Evolutionary conservation across 2,329 filamentous ascomycete species (phyloP), one percentile per base, ranked within the genome.

Genomic region (Calonectria pseudoreteaudii): DNA sequence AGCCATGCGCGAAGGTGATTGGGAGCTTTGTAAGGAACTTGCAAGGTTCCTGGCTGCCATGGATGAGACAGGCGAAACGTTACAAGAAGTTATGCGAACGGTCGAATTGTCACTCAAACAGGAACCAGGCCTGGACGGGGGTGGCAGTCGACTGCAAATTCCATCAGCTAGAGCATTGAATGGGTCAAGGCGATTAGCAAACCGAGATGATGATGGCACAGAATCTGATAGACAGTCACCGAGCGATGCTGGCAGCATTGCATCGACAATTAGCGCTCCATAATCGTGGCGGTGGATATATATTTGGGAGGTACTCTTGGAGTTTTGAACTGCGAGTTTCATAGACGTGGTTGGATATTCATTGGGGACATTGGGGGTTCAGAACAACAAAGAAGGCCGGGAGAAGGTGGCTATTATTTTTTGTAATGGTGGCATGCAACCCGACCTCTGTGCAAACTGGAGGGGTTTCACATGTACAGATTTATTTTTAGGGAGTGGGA

Each of bases 11-110:
- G 95, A 96, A 83, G 92, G 93, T 64, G 96, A 98, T 81, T 99
- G 96, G 95, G 96, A 98, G 79, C 86, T 99, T 34, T 98, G 97
- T 86, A 97, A 95, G 80, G 97, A 99, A 83, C 89, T 99, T 34
- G 96, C 97, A 14, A 90, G 96, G n/a, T 99, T 99, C 84, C 86
- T 99, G 71, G 95, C 97, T 60, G 96, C 96, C 7, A 92, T 99
- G 80, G 97, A 99, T 81, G 93, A 95, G 77, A 94, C 92, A 18
- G 97, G 97, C 0, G 92, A 93, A 77, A 96, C 94, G 56, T 87
- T 99, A 64, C 88, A 91, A 68, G 91, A 93, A 79, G 94, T 94
- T 2, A 88, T 97, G 83, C 90, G 91, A 77, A 87, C 91, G 84
- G 90, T 92, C 9, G 89, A 91, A 62, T 82, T 86, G 47, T 73